Conservation (phyloP, 306 rosid species). For the Styphnolobium japonicum region DNA sequence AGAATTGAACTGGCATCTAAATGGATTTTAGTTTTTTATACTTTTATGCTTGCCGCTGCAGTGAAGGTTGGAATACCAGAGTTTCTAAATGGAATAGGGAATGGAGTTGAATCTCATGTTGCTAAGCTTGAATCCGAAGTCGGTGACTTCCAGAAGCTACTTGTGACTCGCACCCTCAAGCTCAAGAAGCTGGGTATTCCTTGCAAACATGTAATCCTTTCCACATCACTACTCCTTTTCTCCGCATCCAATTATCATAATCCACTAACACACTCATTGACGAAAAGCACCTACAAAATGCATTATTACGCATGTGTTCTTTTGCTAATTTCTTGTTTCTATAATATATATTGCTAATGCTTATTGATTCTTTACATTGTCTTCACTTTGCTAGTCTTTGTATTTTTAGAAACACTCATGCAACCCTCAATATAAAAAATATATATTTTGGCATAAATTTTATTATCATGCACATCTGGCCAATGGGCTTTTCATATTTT, state of each 20-base stretch:
- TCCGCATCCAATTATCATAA: background rate
- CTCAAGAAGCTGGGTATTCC: slow-evolving; percentile 83
- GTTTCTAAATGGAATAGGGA: slow-evolving; percentile 76
- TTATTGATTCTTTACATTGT: background rate
- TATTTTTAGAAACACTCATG: background rate
- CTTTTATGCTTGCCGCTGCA: slow-evolving; percentile 34
- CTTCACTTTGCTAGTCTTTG: background rate
- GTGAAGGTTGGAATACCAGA: slow-evolving; percentile 87
- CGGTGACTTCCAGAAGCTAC: slow-evolving; percentile 78
- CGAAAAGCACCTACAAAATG: background rate
- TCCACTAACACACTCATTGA: background rate
- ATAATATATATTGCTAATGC: background rate
- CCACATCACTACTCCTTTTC: background rate
- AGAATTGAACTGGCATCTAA: too few relatives aligned
- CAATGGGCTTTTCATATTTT: background rate
- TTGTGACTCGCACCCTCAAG: slow-evolving; percentile 75
- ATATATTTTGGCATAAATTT: background rate
- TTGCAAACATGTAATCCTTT: slow-evolving; percentile 65
- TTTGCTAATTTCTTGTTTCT: background rate
- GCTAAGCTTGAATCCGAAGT: slow-evolving; percentile 77
- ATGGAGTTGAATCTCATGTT: slow-evolving; percentile 73
- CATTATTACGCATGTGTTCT: background rate
- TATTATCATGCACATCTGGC: background rate
- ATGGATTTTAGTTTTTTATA: too few relatives aligned
- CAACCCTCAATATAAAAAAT: background rate